Evolutionary conservation across 306 rosid species (phyloP), one percentile per base, ranked within the genome.

Genomic region (Alnus rubra): DNA sequence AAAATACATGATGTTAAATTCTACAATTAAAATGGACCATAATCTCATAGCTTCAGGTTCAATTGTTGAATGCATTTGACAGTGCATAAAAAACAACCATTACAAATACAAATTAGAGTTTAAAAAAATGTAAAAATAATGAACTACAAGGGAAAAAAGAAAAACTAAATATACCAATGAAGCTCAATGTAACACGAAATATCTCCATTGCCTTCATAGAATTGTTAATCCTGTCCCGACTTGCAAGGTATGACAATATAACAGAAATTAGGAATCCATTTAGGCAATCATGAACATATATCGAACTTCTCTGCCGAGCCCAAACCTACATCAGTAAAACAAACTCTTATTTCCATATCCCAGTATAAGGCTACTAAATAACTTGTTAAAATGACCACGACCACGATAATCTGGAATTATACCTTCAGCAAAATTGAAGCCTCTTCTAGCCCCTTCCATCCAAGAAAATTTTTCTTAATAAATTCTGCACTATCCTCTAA

Each of bases 401-500:
- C 14, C 14, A 49, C 9, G 45, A 70, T 60, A 49, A 33, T 60
- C 64, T 71, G 9, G 77, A 47, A 69, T 62, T 72, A 82, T 84
- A 95, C 99, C 97, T 93, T 95, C 58, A 93, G 87, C 76, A 95
- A 76, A 51, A 88, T 62, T 84, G 88, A 84, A 58, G 96, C 92
- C 53, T 91, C 92, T 81, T 78, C 86, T 69, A 95, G 77, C 83
- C 92, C 93, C 89, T 87, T 93, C 88, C 93, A 88, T 79, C 80
- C 94, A 77, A 86, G 78, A 83, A 91, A 88, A 70, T 71, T 65
- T 55, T 78, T 82, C 75, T 78, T 80, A 70, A 90, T 81, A 78
- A 87, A 75, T 74, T 86, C 90, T 2, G 74, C 12, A 10, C 73
- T 74, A 33, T 93, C 97, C 87, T 91, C 97, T 65, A 91, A 77